phyloP scores from a whole-genome alignment of 441 rosid species.

The Dalechampia spathulata region DNA sequence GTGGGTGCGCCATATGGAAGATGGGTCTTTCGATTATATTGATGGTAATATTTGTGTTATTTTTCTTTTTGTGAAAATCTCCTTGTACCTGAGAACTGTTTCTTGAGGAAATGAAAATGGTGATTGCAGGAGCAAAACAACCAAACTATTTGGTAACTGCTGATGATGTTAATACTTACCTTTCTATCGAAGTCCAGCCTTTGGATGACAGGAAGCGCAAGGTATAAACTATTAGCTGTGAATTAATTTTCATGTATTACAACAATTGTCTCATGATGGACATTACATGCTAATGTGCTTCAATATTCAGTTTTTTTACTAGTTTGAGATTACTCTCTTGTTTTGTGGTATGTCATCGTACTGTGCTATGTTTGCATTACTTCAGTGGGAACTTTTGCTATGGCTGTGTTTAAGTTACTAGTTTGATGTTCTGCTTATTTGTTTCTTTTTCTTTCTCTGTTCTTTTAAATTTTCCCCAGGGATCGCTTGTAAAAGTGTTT shows the following conservation, averaged over 20 bases:
- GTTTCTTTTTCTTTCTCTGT: too few species aligned
- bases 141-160: constrained; percentile 95
- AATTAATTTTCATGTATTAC: neutral
- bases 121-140: constrained; percentile 86
- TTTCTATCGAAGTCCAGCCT: constrained; percentile 99
- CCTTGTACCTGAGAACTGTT: neutral
- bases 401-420: too few species aligned
- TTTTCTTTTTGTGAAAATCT: too few species aligned
- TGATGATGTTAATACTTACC: constrained; percentile 87
- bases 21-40: constrained; percentile 93
- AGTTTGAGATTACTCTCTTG: too few species aligned
- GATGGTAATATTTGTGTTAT: constrained; percentile 46
- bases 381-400: too few species aligned
- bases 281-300: too few species aligned
- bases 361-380: too few species aligned
- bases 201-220: constrained; percentile 92
- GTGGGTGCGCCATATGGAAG: constrained; percentile 99
- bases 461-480: constrained; percentile 44
- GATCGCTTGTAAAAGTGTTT: constrained; percentile 93
- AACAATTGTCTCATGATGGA: too few species aligned
- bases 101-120: constrained; percentile 17
- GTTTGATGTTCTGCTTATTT: too few species aligned
- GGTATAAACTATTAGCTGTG: constrained; percentile 41
- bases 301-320: too few species aligned
- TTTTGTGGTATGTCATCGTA: too few species aligned